phyloP scores from a whole-genome alignment of 1,284 basidiomycete species.

The Microbotryomycetes sp. region DNA sequence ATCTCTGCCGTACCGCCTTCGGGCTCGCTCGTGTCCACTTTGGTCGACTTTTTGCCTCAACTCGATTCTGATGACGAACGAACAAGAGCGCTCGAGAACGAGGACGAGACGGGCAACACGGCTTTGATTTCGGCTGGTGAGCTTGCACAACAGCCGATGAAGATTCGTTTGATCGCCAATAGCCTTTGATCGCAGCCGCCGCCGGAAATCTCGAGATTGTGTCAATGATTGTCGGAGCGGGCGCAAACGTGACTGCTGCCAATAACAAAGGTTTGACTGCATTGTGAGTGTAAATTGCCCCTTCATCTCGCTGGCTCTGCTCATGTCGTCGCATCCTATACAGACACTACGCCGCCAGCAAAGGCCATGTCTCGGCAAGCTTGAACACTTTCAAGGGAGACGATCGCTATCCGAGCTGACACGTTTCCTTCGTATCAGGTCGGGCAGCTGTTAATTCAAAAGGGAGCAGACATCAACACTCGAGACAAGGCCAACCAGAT shows the following conservation, averaged over 20 bases:
- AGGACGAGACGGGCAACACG: slow-evolving; percentile 74
- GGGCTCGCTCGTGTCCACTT: slow-evolving; percentile 59
- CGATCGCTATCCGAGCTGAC: slow-evolving; percentile 13
- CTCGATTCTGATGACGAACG: slow-evolving; percentile 49
- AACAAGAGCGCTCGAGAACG: slow-evolving; percentile 30
- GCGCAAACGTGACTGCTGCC: slow-evolving; percentile 68
- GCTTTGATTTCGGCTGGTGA: slow-evolving; percentile 78
- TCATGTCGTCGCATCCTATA: not conserved
- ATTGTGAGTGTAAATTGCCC: slow-evolving; percentile 51
- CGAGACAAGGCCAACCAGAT: slow-evolving; percentile 83
- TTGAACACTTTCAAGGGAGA: not conserved
- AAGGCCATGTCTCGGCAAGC: slow-evolving; percentile 72
- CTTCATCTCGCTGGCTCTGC: not conserved
- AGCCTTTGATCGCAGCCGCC: slow-evolving; percentile 50
- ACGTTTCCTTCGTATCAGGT: slow-evolving; percentile 50
- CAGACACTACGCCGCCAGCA: slow-evolving; percentile 92
- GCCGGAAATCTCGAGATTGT: slow-evolving; percentile 72
- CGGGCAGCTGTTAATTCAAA: slow-evolving; percentile 69
- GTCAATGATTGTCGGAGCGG: slow-evolving; percentile 70
- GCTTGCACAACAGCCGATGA: slow-evolving; percentile 25
- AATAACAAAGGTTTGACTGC: slow-evolving; percentile 84
- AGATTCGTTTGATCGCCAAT: not conserved
- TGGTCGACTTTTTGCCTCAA: slow-evolving; percentile 63
- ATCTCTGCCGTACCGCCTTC: slow-evolving; percentile 55
- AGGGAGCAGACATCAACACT: slow-evolving; percentile 86